Percentiles rank a stretch among this genome's conserved stretches.
phyloP scores from a whole-genome alignment of 2,329 filamentous ascomycete genomes.

The Pseudopithomyces maydicus region DNA sequence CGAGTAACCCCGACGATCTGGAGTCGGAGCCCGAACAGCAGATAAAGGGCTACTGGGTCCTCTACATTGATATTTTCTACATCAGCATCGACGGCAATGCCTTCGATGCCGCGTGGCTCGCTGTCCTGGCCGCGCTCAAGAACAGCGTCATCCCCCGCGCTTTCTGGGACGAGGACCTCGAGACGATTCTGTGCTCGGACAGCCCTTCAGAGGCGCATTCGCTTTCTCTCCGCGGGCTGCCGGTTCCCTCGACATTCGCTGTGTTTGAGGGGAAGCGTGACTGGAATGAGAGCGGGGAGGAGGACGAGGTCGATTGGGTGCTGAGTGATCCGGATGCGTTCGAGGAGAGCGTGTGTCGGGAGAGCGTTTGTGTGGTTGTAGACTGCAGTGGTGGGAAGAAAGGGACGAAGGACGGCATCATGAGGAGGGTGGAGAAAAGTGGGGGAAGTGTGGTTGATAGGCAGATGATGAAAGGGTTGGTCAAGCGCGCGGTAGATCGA shows the following conservation, averaged over 20 bases:
- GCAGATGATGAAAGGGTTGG: constrained; percentile 64
- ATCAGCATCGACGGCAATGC: constrained; percentile 90
- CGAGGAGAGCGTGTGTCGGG: constrained; percentile 83
- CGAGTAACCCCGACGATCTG: constrained; percentile 50
- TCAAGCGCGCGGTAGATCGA: constrained; percentile 64
- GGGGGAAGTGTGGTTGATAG: constrained; percentile 75
- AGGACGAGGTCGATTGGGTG: constrained; percentile 63
- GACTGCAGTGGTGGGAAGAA: constrained; percentile 69
- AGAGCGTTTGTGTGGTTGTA: constrained; percentile 83
- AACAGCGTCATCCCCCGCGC: constrained; percentile 79
- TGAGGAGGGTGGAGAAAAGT: constrained; percentile 78
- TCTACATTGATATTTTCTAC: constrained; percentile 95
- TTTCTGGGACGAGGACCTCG: constrained; percentile 81
- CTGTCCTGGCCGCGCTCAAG: constrained; percentile 77
- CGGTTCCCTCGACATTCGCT: constrained; percentile 76
- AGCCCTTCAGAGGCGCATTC: constrained; percentile 57
- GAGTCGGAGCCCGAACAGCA: constrained; percentile 55
- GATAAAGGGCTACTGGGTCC: constrained; percentile 87
- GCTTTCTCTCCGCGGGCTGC: constrained; percentile 68
- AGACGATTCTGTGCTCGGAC: constrained; percentile 77
- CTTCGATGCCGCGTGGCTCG: constrained; percentile 89
- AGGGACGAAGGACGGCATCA: constrained; percentile 65
- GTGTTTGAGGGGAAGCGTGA: constrained; percentile 63
- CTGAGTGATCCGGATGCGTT: constrained; percentile 87
- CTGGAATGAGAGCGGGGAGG: constrained; percentile 52